Base-by-base conservation (phyloP, 1,284 basidiomycete genomes). In the Cutaneotrichosporon cyanovorans region DNA sequence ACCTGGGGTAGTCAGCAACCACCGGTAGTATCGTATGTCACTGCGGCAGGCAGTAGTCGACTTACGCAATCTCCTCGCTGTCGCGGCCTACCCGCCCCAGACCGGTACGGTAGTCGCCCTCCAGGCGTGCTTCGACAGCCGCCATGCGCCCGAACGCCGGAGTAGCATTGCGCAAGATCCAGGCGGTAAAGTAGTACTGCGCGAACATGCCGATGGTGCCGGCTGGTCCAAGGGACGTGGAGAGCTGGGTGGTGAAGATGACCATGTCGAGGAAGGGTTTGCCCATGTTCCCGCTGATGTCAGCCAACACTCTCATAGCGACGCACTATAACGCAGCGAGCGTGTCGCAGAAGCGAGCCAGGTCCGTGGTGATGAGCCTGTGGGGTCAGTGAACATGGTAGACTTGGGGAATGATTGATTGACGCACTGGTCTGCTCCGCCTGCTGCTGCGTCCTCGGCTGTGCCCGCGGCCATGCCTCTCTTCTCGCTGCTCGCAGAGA, bases 121-220 rank as follows among this genome's bases (percentile, higher is more conserved):
- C 78, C 8, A 80, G 63, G 37, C 84, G 81, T 0, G 90, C 87
- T 65, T 96, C 90, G 5, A 88, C 79, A 1, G 88, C 87, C 0
- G 91, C 89, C 21, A 98, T 78, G 39, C 85, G 81, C 0, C 92
- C 93, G 69, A 98, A 98, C 0, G 91, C 87, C 0, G 93, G 93
- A 0, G 92, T 95, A 14, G 89, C 89, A 8, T 83, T 82, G 32
- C 83, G 78, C 7, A 97, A 72, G 39, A 96, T 85, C 60, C 80
- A 75, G 3, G 86, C 86, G 0, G 92, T 96, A 21, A 83, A 71
- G 50, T 88, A 85, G 67, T 96, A 96, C 61, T 90, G 92, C 31
- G 77, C 74, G 59, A 88, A 85, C 14, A 97, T 75, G 11, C 91
- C 76, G 2, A 82, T 58, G 0, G 88, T 88, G 1, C 92, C 78